A percentile compares a stretch with the other conserved stretches of the same genome.
phyloP scores from a whole-genome alignment of 352 stramenopile genomes.

The Globisporangium mamillatum region DNA sequence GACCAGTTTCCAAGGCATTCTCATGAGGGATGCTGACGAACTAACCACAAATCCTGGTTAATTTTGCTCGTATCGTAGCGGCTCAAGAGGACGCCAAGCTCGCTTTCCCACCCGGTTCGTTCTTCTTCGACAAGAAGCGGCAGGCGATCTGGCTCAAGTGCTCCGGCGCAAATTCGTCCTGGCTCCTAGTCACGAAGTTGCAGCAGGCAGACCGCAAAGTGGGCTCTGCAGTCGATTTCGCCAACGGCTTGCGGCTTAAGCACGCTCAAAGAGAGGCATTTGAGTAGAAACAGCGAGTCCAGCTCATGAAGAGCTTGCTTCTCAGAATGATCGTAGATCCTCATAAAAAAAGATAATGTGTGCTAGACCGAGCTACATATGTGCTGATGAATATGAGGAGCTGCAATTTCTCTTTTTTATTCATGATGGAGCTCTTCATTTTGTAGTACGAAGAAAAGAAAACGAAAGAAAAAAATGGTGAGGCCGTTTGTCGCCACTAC shows the following conservation, averaged over 20 bases:
- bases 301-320: background rate
- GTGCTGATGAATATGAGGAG: background rate
- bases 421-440: background rate
- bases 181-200: slow-evolving; percentile 68
- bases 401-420: background rate
- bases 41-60: background rate
- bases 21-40: background rate
- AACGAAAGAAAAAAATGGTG: slow-evolving; percentile 1
- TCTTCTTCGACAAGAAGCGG: slow-evolving; percentile 76
- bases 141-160: slow-evolving; percentile 75
- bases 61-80: background rate
- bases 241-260: slow-evolving; percentile 77
- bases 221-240: slow-evolving; percentile 66
- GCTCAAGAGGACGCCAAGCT: slow-evolving; percentile 14
- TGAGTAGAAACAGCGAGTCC: slow-evolving; percentile 7
- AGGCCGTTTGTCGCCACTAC: slow-evolving; percentile 25
- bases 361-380: background rate
- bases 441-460: slow-evolving; percentile 1
- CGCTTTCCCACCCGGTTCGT: slow-evolving; percentile 30
- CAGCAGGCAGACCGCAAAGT: slow-evolving; percentile 68
- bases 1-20: background rate
- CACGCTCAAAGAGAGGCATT: slow-evolving; percentile 52
- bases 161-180: slow-evolving; percentile 25
- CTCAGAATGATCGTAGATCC: background rate
- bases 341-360: background rate